phyloP scores from a whole-genome alignment of 345 rosid genomes.

The Microcos paniculata region DNA sequence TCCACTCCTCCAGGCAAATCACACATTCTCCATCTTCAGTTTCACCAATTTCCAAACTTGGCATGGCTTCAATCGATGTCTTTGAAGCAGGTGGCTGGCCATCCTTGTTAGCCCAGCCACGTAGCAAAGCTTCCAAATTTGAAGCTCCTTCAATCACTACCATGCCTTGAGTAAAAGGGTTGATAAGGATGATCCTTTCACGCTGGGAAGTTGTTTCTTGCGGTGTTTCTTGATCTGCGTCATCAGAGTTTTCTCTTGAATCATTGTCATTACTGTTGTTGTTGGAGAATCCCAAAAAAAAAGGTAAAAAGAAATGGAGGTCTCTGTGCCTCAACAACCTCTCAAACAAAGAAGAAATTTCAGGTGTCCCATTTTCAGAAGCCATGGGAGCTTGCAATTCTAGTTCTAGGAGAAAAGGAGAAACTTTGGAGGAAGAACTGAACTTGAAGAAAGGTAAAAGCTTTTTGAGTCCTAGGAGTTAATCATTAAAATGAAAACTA shows the following conservation, averaged over 20 bases:
- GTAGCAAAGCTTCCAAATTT: conserved; percentile 43
- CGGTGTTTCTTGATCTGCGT: conserved; percentile 33
- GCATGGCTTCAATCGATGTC: conserved; percentile 68
- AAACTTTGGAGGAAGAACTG: neutral
- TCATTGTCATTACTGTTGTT: neutral
- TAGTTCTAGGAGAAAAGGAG: neutral
- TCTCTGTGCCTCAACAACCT: conserved; percentile 39
- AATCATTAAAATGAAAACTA: neutral
- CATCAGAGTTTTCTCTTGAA: conserved; percentile 14
- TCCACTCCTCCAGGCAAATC: conserved; percentile 67
- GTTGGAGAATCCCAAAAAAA: conserved; percentile 51
- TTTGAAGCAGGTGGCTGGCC: conserved; percentile 81
- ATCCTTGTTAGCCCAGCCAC: conserved; percentile 29
- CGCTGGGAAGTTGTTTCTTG: conserved; percentile 5
- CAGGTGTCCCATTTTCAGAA: conserved; percentile 34
- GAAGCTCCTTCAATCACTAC: conserved; percentile 54
- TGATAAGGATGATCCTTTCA: conserved; percentile 58
- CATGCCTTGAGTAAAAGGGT: conserved; percentile 69
- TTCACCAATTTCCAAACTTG: conserved; percentile 36
- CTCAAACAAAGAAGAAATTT: conserved; percentile 40
- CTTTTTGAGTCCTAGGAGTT: neutral
- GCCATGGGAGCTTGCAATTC: conserved; percentile 23
- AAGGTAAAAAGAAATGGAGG: conserved; percentile 42
- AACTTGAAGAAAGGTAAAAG: too few relatives aligned
- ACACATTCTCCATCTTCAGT: conserved; percentile 47